phyloP scores from a whole-genome alignment of 148 eudicot genomes.

The Vaccinium vitisidaea region DNA sequence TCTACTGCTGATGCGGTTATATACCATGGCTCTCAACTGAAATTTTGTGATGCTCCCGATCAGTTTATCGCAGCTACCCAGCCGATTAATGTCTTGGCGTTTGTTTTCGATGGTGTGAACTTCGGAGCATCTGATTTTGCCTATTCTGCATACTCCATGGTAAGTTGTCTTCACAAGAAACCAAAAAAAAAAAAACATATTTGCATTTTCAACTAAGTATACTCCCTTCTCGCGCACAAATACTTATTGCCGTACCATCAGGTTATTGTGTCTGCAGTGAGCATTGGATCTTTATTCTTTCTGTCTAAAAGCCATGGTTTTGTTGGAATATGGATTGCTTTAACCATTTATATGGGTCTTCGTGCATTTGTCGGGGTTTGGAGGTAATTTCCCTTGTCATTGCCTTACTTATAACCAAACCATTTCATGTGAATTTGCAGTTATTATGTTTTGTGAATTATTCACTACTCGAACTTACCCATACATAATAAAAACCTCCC shows the following conservation, averaged over 20 bases:
- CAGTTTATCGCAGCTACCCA: conserved; percentile 87
- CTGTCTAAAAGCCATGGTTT: conserved; percentile 64
- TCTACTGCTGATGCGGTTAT: neutral
- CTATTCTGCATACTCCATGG: conserved; percentile 86
- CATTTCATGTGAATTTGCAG: neutral
- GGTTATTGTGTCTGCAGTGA: conserved; percentile 67
- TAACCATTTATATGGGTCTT: conserved; percentile 79
- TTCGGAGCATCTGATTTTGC: conserved; percentile 89
- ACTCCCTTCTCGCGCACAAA: neutral
- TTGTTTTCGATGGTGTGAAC: conserved; percentile 80
- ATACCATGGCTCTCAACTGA: neutral
- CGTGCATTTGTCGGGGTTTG: conserved; percentile 80
- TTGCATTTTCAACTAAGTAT: neutral
- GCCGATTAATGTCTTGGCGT: conserved; percentile 73
- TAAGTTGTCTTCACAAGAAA: conserved; percentile 23
- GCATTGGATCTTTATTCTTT: conserved; percentile 60
- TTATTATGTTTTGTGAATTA: too few relatives aligned
- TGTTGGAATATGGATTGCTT: conserved; percentile 86
- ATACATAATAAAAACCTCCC: neutral
- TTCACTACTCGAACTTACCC: neutral
- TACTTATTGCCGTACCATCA: conserved; percentile 22
- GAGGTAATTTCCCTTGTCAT: conserved; percentile 50
- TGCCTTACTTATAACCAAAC: neutral
- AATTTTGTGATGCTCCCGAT: neutral
- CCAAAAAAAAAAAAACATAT: neutral